Conservation (phyloP, 1,139 yeast species). For the Suhomyces bolitotheri region DNA sequence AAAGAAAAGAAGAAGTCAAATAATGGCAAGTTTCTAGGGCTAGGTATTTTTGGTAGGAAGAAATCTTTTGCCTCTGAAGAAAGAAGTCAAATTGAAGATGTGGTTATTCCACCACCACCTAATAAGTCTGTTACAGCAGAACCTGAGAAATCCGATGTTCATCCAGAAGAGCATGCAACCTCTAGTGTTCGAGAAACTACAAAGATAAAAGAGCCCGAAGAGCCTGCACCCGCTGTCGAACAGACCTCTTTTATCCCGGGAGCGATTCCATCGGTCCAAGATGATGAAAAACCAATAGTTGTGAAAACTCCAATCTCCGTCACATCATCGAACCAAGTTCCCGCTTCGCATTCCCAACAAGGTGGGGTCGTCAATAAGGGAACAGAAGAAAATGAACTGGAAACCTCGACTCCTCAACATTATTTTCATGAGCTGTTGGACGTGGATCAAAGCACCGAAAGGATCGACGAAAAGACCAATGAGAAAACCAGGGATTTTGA, state of each 20-base stretch:
- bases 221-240: neutral
- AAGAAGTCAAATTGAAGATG: neutral
- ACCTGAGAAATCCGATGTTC: neutral
- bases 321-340: neutral
- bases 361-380: too few species aligned
- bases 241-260: neutral
- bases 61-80: conserved; percentile 1
- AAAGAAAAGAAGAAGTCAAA: conserved; percentile 10
- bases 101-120: conserved; percentile 5
- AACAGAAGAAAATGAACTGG: neutral
- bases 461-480: neutral
- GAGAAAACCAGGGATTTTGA: conserved; percentile 2
- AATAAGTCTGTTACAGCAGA: neutral
- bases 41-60: conserved; percentile 8
- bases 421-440: neutral
- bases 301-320: neutral
- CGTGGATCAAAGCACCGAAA: neutral
- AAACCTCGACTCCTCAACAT: neutral
- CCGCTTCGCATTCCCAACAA: neutral
- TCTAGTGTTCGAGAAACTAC: too few species aligned
- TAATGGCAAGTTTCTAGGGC: conserved; percentile 5
- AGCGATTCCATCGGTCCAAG: neutral
- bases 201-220: neutral
- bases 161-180: too few species aligned
- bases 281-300: neutral